Percentiles rank a stretch among this genome's conserved stretches.
Conservation (phyloP, 2,329 filamentous ascomycete genomes). For the Graphilbum fragrans region DNA sequence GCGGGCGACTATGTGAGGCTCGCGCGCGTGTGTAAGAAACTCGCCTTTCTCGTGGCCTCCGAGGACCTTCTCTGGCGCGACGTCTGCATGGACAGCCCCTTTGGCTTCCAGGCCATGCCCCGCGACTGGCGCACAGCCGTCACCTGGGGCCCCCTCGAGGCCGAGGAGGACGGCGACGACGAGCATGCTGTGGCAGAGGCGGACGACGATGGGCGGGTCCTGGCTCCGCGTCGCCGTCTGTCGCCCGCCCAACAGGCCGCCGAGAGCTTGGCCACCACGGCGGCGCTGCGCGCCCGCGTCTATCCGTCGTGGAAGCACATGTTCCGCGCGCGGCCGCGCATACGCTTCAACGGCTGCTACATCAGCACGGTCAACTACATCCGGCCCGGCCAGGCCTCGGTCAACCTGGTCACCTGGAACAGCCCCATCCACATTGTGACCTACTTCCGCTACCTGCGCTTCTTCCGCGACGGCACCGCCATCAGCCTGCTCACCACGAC, state of each 20-base stretch:
- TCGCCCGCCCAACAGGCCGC: constrained; percentile 11
- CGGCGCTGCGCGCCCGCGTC: constrained; percentile 26
- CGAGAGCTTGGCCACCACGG: constrained; percentile 23
- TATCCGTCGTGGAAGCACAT: constrained; percentile 49
- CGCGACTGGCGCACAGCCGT: constrained; percentile 60
- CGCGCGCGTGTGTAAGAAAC: constrained; percentile 70
- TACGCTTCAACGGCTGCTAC: constrained; percentile 92
- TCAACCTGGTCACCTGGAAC: constrained; percentile 61
- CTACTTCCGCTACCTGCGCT: constrained; percentile 92
- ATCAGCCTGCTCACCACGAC: constrained; percentile 70
- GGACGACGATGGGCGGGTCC: constrained; percentile 6
- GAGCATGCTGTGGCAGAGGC: constrained; percentile 17
- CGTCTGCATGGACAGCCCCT: constrained; percentile 55
- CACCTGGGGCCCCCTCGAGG: constrained; percentile 36
- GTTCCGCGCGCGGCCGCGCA: constrained; percentile 70
- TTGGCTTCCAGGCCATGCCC: constrained; percentile 75
- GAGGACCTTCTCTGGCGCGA: constrained; percentile 82
- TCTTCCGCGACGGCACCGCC: constrained; percentile 79
- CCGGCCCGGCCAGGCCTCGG: constrained; percentile 62
- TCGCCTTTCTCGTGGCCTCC: constrained; percentile 73
- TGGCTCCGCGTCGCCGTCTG: not conserved
- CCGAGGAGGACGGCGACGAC: not conserved
- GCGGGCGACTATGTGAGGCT: constrained; percentile 65
- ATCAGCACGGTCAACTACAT: constrained; percentile 96
- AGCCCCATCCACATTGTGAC: constrained; percentile 90